phyloP scores from a whole-genome alignment of 225 moss, liverwort and hornwort species.

The Bryoerythrophyllum caledonicum region DNA sequence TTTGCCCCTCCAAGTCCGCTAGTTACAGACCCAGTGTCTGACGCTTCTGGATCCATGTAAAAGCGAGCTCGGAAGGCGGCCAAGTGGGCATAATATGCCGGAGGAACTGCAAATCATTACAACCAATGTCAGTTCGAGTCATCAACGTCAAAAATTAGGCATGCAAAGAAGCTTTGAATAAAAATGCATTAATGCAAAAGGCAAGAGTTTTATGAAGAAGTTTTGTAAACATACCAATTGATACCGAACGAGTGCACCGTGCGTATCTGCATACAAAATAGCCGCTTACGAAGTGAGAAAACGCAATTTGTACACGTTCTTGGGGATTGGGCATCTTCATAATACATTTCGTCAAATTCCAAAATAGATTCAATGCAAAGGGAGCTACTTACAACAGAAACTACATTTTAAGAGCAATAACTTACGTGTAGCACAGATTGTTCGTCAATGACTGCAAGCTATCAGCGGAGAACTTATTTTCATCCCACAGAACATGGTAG shows the following conservation, averaged over 20 bases:
- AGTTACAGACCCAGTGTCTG: slow-evolving; percentile 84
- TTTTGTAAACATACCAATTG: slow-evolving; percentile 56
- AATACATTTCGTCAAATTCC: neutral
- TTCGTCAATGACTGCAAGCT: slow-evolving; percentile 84
- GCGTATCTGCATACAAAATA: slow-evolving; percentile 65
- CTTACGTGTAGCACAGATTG: slow-evolving; percentile 94
- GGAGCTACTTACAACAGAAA: no score
- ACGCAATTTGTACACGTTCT: fast-evolving
- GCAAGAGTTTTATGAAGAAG: neutral
- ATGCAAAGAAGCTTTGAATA: neutral
- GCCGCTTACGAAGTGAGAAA: neutral
- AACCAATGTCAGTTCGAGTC: neutral
- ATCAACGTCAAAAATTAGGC: fast-evolving
- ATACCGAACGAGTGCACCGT: slow-evolving; percentile 90
- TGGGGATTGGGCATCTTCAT: neutral
- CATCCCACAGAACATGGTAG: slow-evolving; percentile 95
- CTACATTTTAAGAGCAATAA: fast-evolving
- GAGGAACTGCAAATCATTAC: slow-evolving; percentile 64
- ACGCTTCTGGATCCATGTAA: slow-evolving; percentile 95
- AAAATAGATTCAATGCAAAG: neutral
- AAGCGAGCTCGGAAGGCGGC: slow-evolving; percentile 94
- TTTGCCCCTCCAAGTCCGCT: slow-evolving; percentile 66
- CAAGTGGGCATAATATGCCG: slow-evolving; percentile 93
- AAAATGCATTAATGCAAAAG: no score
- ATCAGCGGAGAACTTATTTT: slow-evolving; percentile 89